Conservation (phyloP, 345 rosid species). For the Sonneratia alba region DNA sequence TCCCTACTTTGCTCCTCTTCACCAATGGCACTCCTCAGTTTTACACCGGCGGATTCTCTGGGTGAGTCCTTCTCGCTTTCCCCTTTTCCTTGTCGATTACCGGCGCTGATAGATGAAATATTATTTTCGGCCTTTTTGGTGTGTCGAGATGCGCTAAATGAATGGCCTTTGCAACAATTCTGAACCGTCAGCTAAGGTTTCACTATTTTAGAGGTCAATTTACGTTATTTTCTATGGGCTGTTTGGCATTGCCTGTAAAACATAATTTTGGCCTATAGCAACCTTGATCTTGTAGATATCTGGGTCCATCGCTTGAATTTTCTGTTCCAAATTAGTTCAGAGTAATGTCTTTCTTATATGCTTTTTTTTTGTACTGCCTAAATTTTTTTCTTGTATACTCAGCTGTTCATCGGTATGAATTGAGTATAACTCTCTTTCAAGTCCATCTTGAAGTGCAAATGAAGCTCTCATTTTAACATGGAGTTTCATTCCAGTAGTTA, state of each 20-base stretch:
- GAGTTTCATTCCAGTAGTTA: neutral
- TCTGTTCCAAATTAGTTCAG: neutral
- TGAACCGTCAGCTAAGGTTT: no score
- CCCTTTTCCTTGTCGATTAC: no score
- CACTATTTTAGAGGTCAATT: no score
- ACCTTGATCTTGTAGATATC: no score
- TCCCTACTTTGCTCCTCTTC: slow-evolving; percentile 73
- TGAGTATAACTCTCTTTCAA: no score
- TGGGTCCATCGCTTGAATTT: neutral
- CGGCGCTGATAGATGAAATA: no score
- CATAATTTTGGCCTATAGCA: no score
- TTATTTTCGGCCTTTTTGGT: neutral
- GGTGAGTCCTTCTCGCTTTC: slow-evolving; percentile 20
- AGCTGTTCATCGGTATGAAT: neutral
- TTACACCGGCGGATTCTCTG: slow-evolving; percentile 65
- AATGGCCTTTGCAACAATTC: neutral
- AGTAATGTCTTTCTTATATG: neutral
- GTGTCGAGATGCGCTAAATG: neutral
- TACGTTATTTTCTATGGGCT: no score
- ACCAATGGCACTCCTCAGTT: slow-evolving; percentile 56
- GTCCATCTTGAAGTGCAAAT: neutral
- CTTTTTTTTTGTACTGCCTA: no score
- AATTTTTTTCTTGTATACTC: no score
- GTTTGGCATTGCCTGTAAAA: no score
- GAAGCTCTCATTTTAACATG: neutral